Conservation (phyloP, 345 rosid genomes). For the Eucalyptus regnans region DNA sequence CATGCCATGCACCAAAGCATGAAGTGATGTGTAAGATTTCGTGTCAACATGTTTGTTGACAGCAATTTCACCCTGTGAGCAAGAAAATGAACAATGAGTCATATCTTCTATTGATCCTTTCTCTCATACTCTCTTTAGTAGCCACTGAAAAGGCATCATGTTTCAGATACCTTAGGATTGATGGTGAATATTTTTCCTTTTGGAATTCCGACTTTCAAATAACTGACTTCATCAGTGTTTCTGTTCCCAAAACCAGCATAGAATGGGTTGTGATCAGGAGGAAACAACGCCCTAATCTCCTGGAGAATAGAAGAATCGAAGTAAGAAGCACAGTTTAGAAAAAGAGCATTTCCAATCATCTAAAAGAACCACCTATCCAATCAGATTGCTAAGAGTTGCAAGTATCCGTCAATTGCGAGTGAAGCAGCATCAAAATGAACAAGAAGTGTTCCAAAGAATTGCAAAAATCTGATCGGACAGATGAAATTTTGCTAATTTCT, state of each 20-base stretch:
- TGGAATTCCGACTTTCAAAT: slow-evolving; percentile 94
- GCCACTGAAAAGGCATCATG: background rate
- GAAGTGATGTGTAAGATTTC: slow-evolving; percentile 74
- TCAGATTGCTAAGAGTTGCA: background rate
- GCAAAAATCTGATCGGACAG: background rate
- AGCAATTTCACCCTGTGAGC: slow-evolving; percentile 85
- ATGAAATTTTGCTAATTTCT: background rate
- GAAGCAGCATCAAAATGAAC: background rate
- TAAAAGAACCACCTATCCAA: background rate
- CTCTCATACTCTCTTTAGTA: background rate
- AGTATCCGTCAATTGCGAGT: background rate
- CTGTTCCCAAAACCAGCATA: slow-evolving; percentile 99
- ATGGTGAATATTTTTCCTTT: slow-evolving; percentile 89
- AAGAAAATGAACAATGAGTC: background rate
- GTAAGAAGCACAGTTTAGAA: background rate
- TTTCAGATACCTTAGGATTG: slow-evolving; percentile 73
- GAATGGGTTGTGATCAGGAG: slow-evolving; percentile 82
- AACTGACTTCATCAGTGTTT: slow-evolving; percentile 95
- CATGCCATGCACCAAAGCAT: slow-evolving; percentile 76
- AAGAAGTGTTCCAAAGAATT: background rate
- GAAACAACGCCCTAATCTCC: slow-evolving; percentile 86
- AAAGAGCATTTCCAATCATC: background rate
- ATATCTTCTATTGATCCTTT: background rate
- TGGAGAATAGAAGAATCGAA: slow-evolving; percentile 9
- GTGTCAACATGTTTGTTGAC: slow-evolving; percentile 73